Base-by-base conservation (phyloP, 2,329 filamentous ascomycete genomes). In the Colletotrichum costaricense region DNA sequence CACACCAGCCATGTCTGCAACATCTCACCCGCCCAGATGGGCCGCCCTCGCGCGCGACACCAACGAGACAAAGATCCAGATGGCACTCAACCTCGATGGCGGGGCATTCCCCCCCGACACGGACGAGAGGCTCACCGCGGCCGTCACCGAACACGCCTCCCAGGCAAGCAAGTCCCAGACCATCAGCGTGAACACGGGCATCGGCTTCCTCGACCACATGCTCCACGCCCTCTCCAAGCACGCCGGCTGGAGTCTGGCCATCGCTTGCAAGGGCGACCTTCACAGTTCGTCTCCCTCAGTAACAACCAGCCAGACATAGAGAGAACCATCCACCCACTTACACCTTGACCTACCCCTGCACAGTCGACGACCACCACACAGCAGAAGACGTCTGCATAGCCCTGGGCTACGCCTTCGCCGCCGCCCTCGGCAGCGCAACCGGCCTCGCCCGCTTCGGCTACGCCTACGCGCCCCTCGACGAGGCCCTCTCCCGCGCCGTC, bases 151-250 rank as follows among this genome's bases (percentile, higher is more conserved):
- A 69, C 97, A 99, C 82, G 96, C 97, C 35, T 92, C 93, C 1
- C 96, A 99, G 84, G 87, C 91, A 76, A 96, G 94, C 77, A 92
- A 93, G 77, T 94, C 92, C 55, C 97, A 98, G 84, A 92, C 91
- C 74, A 98, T 98, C 81, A 91, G 91, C 80, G 89, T 98, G 77
- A 92, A 94, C 88, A 98, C 96, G 0, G 97, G 97, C 76, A 97
- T 99, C 83, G 97, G 97, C 73, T 99, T 99, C 85, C 88, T 99
- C 69, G 97, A 99, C 86, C 97, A 99, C 87, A 98, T 99, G 96
- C 89, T 98, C 63, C 97, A 99, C 84, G 97, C 97, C 6, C 89
- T 98, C 68, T 94, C 97, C 63, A 98, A 99, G 85, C 97, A 99
- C 85, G 92, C 94, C 6, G 96, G 97, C 75, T 98, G 96, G 97